Conservation (phyloP, 192 early-diverging fungal species). For the Umbelopsis ramanniana region DNA sequence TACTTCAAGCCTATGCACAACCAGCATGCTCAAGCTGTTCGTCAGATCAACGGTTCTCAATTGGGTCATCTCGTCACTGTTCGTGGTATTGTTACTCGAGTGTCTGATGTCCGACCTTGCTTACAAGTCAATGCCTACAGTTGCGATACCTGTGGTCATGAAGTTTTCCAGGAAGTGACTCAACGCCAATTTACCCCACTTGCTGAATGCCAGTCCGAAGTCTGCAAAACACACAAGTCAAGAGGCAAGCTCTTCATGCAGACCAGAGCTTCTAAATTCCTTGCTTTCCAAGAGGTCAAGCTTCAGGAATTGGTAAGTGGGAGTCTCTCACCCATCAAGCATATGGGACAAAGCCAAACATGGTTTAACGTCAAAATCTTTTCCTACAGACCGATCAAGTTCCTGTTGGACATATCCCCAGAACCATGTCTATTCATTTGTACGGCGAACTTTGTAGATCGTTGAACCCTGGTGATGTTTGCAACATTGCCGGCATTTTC, state of each 20-base stretch:
- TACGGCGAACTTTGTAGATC: constrained; percentile 77
- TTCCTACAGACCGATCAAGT: constrained; percentile 91
- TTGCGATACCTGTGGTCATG: constrained; percentile 94
- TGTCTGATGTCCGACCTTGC: constrained; percentile 92
- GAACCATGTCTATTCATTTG: constrained; percentile 92
- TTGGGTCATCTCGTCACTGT: constrained; percentile 89
- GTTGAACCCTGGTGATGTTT: constrained; percentile 89
- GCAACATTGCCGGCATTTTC: constrained; percentile 84
- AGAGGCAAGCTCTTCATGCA: constrained; percentile 89
- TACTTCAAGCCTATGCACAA: constrained; percentile 77
- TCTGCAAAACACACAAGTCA: constrained; percentile 79
- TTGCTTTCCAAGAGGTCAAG: constrained; percentile 96
- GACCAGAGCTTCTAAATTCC: constrained; percentile 89
- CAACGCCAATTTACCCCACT: constrained; percentile 77
- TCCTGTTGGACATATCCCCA: constrained; percentile 97
- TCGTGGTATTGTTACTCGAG: constrained; percentile 92
- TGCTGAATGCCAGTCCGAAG: constrained; percentile 77
- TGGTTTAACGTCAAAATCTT: neutral
- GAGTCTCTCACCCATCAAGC: neutral
- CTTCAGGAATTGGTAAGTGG: constrained; percentile 86
- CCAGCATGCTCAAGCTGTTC: constrained; percentile 74
- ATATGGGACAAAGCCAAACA: neutral
- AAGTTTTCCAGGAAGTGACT: constrained; percentile 94
- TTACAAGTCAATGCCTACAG: constrained; percentile 85
- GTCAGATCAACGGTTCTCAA: constrained; percentile 78